phyloP scores from a whole-genome alignment of 495 filamentous ascomycete genomes.

The Aspergillus campestris region DNA sequence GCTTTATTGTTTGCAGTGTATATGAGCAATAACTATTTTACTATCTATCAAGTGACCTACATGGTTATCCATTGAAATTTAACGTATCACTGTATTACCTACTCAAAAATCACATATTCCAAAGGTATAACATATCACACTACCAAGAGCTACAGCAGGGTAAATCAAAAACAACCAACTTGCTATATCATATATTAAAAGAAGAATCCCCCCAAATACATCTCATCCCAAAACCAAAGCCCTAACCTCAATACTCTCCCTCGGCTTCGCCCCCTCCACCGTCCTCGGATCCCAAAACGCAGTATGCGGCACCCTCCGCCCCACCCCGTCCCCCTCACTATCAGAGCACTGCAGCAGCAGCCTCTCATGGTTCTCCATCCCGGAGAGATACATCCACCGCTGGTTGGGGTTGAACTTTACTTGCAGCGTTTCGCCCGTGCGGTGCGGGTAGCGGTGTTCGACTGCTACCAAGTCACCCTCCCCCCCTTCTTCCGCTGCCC shows the following conservation, averaged over 20 bases:
- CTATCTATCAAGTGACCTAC: no score
- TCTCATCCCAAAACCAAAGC: slow-evolving; percentile 83
- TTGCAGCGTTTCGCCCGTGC: slow-evolving; percentile 68
- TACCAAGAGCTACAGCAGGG: no score
- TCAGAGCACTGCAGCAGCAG: slow-evolving; percentile 81
- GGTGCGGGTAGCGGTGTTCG: slow-evolving; percentile 66
- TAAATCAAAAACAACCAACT: no score
- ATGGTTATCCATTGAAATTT: no score
- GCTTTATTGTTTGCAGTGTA: no score
- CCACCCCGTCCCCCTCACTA: slow-evolving; percentile 45
- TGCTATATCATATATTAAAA: no score
- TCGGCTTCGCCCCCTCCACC: slow-evolving; percentile 45
- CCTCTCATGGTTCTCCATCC: slow-evolving; percentile 66
- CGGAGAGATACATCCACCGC: slow-evolving; percentile 73
- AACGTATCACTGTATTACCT: no score
- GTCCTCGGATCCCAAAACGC: slow-evolving; percentile 72
- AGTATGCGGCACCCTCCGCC: slow-evolving; percentile 67
- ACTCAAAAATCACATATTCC: no score
- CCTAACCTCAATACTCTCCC: slow-evolving; percentile 84
- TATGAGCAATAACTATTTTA: no score
- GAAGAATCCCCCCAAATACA: no score
- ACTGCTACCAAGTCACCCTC: slow-evolving; percentile 56
- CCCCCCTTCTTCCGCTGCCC: background rate
- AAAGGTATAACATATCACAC: no score
- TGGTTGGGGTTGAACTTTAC: slow-evolving; percentile 52